phyloP scores from a whole-genome alignment of 371 early-diverging fungal species.

The Mucor lusitanicus region DNA sequence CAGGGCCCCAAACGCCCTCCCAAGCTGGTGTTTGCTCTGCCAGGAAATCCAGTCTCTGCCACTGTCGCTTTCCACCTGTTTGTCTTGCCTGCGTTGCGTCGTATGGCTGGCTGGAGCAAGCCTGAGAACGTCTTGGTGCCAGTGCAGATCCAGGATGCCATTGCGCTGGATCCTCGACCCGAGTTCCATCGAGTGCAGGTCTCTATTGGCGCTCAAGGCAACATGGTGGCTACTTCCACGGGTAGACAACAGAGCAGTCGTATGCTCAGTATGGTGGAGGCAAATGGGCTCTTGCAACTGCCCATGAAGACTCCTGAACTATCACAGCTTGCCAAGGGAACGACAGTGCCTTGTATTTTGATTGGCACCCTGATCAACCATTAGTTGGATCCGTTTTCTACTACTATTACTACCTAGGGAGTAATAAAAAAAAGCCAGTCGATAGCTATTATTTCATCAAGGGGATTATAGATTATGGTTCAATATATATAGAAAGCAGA shows the following conservation, averaged over 20 bases:
- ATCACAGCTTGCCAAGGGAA: slow-evolving; percentile 23
- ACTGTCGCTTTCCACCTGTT: slow-evolving; percentile 87
- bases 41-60: slow-evolving; percentile 95
- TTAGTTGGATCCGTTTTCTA: not conserved
- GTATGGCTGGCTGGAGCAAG: slow-evolving; percentile 65
- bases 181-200: slow-evolving; percentile 82
- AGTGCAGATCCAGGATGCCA: slow-evolving; percentile 65
- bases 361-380: slow-evolving; percentile 28
- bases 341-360: slow-evolving; percentile 33
- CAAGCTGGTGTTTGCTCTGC: slow-evolving; percentile 80
- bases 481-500: no score
- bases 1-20: slow-evolving; percentile 26
- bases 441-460: not conserved
- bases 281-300: slow-evolving; percentile 78
- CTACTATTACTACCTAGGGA: not conserved
- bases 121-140: slow-evolving; percentile 51
- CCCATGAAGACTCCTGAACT: slow-evolving; percentile 47
- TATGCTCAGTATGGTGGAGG: slow-evolving; percentile 75
- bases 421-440: not conserved
- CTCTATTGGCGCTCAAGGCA: slow-evolving; percentile 13
- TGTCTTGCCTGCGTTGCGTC: slow-evolving; percentile 82
- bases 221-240: slow-evolving; percentile 65
- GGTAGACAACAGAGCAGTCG: slow-evolving; percentile 82
- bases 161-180: slow-evolving; percentile 78
- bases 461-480: no score